Base-by-base conservation (phyloP, 2,329 filamentous ascomycete genomes). In the Diaporthe ampelina region DNA sequence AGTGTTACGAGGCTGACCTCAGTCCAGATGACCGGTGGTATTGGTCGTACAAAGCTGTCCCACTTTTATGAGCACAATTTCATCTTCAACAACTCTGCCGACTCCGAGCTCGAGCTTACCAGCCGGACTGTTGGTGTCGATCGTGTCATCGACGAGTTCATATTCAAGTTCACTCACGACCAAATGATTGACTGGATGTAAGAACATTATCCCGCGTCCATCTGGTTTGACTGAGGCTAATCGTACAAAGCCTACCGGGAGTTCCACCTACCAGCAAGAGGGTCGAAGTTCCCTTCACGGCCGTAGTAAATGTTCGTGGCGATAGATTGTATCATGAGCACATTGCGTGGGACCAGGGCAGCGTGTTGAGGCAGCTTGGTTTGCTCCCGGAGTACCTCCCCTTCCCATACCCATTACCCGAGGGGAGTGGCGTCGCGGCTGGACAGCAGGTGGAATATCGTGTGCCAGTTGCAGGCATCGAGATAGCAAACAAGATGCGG, bases 61-160 rank as follows among this genome's bases (percentile, higher is more conserved):
- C 83, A 85, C 7, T 96, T 95, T 79, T 95, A 95, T 82, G 86
- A 87, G 0, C 80, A 94, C 76, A 90, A 95, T 79, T 95, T 96
- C 83, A 92, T 95, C 78, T 94, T 92, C 80, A 90, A 86, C 74
- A 96, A 95, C 76, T 90, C 94, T 0, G 86, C 85, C 0, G 93
- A 95, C 76, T 91, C 92, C 0, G 84, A 85, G 5, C 84, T 95
- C 3, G 91, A 94, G 78, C 88, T 95, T 0, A 86, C 95, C 43
- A 94, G 91, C 75, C 89, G 94, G 0, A 95, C 93, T 0, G 84
- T 95, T 0, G 93, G 93, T 0, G 88, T 92, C 0, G 93, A 95
- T 78, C 88, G 93, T 0, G 88, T 95, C 0, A 88, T 94, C 2
- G 92, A 94, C 76, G 92, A 94, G 79, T 94, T 94, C 76, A 85